Evolutionary conservation across 73 alveolate species (phyloP).

Genomic region (Paramecium caudatum): DNA sequence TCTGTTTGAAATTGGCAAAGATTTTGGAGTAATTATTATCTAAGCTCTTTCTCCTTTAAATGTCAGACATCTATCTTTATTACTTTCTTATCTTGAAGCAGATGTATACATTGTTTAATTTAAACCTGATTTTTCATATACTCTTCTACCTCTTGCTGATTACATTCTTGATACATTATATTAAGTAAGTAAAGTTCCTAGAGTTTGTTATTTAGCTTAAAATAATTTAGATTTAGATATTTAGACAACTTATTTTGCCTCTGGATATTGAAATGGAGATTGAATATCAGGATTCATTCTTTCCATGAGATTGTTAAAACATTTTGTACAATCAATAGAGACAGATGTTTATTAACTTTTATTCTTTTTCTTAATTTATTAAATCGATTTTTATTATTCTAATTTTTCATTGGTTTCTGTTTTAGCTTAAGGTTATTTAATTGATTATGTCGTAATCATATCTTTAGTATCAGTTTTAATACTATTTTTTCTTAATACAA

Average conservation of each 20-base stretch:
- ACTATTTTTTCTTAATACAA: too few species aligned
- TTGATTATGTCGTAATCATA: too few species aligned
- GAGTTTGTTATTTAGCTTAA: background rate
- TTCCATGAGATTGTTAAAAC: background rate
- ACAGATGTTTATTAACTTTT: background rate
- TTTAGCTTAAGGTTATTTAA: too few species aligned
- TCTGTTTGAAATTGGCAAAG: background rate
- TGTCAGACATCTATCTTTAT: background rate
- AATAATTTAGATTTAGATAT: conserved; percentile 11
- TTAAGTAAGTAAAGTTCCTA: background rate
- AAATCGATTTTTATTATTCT: too few species aligned
- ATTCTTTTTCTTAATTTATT: background rate
- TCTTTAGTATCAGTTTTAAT: too few species aligned
- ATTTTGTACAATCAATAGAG: conserved; percentile 18
- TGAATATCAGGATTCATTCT: conserved; percentile 39
- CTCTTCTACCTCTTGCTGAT: background rate
- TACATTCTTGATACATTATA: background rate
- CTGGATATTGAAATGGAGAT: background rate
- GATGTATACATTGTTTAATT: background rate
- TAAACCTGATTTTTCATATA: background rate
- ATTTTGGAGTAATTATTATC: background rate
- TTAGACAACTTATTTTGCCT: background rate
- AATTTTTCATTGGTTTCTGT: too few species aligned
- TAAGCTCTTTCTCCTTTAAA: background rate
- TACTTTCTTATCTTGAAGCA: background rate